These are phyloP conservation scores for Aspergillus conjunctus DNA, from an alignment of 495 filamentous ascomycete species.

Conservation along the genomic window DNA sequence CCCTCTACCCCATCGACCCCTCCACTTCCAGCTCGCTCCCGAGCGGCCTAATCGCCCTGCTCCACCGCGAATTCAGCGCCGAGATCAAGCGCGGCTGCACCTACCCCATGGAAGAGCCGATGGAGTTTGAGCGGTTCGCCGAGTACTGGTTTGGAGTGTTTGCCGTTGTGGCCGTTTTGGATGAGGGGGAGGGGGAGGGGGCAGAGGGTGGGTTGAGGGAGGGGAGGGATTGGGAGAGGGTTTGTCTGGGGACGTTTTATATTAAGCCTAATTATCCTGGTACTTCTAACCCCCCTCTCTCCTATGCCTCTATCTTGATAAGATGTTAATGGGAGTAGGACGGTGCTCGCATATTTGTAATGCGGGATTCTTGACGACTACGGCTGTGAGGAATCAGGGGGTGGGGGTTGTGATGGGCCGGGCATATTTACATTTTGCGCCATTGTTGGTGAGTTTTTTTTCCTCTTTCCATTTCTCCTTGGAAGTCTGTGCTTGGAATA, in stretches of 20 bases:
- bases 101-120: slow-evolving; percentile 83
- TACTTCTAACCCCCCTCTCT: slow-evolving; percentile 40
- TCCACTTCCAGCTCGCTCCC: slow-evolving; percentile 64
- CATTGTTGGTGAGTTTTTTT: slow-evolving; percentile 65
- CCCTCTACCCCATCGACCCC: slow-evolving; percentile 71
- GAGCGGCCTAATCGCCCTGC: slow-evolving; percentile 56
- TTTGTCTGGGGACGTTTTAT: slow-evolving; percentile 94
- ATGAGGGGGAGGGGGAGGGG: slow-evolving; percentile 47
- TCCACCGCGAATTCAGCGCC: slow-evolving; percentile 79
- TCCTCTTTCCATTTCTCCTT: not conserved
- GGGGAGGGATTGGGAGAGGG: slow-evolving; percentile 73
- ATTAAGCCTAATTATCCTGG: slow-evolving; percentile 98
- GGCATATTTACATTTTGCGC: slow-evolving; percentile 88
- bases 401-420: slow-evolving; percentile 91
- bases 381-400: slow-evolving; percentile 79
- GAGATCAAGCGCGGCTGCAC: slow-evolving; percentile 92
- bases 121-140: slow-evolving; percentile 71
- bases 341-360: slow-evolving; percentile 81
- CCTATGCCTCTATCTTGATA: not conserved
- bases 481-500: not conserved
- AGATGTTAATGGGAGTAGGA: slow-evolving; percentile 29
- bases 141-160: slow-evolving; percentile 82
- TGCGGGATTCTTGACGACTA: slow-evolving; percentile 88
- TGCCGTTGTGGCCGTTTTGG: slow-evolving; percentile 71
- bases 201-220: slow-evolving; percentile 33